Evolutionary conservation across 1,284 basidiomycete species (phyloP).

Genomic region (Moesziomyces antarcticus): DNA sequence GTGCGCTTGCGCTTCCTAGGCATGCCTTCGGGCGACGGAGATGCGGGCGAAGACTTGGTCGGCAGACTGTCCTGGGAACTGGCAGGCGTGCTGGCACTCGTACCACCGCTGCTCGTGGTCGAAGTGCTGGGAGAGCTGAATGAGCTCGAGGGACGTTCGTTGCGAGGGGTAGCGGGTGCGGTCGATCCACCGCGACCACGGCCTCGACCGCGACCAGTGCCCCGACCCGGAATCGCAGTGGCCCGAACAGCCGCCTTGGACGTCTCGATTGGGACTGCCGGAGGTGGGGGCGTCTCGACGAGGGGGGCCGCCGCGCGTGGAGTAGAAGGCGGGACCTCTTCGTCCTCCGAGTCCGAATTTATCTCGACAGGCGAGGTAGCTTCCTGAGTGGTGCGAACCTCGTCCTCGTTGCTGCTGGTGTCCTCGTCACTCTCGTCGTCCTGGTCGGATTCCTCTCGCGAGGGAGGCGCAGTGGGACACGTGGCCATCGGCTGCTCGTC

Average conservation of each 20-base stretch:
- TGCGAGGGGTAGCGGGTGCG: no score
- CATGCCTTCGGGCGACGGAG: not conserved
- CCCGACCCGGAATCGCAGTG: not conserved
- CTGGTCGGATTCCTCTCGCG: not conserved
- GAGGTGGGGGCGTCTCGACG: not conserved
- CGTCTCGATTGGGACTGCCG: not conserved
- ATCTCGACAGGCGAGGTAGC: not conserved
- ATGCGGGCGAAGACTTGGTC: not conserved
- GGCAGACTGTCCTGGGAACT: not conserved
- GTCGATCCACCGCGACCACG: slow-evolving; percentile 3
- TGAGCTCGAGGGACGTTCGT: no score
- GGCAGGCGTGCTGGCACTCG: not conserved
- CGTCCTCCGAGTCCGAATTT: not conserved
- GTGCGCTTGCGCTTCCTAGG: not conserved
- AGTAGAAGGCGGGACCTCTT: no score
- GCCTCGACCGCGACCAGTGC: slow-evolving; percentile 6
- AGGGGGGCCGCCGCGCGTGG: not conserved
- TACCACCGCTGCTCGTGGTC: no score
- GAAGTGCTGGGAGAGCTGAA: not conserved
- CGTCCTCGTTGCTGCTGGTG: not conserved
- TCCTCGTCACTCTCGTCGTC: not conserved
- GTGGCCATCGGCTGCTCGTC: slow-evolving; percentile 9
- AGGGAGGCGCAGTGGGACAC: no score
- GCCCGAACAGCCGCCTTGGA: slow-evolving; percentile 4
- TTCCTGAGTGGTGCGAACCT: not conserved